Conservation (phyloP, 2,329 filamentous ascomycete species). For the Didymella segeticola region DNA sequence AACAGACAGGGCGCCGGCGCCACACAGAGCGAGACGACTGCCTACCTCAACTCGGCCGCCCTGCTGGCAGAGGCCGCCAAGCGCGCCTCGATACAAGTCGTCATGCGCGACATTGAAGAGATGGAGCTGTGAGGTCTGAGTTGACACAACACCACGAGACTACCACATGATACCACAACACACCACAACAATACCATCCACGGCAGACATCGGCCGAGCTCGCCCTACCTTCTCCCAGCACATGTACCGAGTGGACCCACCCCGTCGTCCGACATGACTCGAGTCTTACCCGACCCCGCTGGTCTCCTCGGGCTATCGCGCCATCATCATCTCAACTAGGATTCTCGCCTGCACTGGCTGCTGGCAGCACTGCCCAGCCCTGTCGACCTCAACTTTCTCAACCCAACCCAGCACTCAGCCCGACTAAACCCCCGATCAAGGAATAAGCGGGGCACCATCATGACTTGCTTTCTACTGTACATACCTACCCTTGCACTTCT, state of each 20-base stretch:
- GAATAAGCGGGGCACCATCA: slow-evolving; percentile 7
- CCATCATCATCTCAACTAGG: background rate
- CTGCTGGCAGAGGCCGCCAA: slow-evolving; percentile 93
- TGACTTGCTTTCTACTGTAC: slow-evolving; percentile 13
- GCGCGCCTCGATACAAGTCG: slow-evolving; percentile 85
- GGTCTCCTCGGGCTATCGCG: background rate
- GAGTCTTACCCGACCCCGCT: slow-evolving; percentile 17
- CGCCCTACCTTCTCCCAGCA: slow-evolving; percentile 19
- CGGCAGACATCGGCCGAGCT: slow-evolving; percentile 28
- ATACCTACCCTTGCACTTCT: background rate
- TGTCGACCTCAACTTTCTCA: slow-evolving; percentile 1
- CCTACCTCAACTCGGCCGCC: slow-evolving; percentile 80
- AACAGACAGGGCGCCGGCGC: slow-evolving; percentile 44
- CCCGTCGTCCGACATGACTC: slow-evolving; percentile 16
- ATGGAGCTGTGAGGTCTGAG: slow-evolving; percentile 59
- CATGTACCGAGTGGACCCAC: slow-evolving; percentile 25
- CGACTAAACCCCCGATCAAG: too few species aligned
- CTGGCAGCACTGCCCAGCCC: slow-evolving; percentile 6
- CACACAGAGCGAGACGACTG: slow-evolving; percentile 57
- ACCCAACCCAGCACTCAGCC: slow-evolving; percentile 10
- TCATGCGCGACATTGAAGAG: slow-evolving; percentile 85
- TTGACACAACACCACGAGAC: background rate
- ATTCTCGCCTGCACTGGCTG: background rate
- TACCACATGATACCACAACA: too few species aligned
- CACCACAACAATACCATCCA: slow-evolving; percentile 2